Evolutionary conservation across 1,284 basidiomycete species (phyloP), one percentile per base, ranked within the genome.

Genomic region (Microbotryum intermedium): DNA sequence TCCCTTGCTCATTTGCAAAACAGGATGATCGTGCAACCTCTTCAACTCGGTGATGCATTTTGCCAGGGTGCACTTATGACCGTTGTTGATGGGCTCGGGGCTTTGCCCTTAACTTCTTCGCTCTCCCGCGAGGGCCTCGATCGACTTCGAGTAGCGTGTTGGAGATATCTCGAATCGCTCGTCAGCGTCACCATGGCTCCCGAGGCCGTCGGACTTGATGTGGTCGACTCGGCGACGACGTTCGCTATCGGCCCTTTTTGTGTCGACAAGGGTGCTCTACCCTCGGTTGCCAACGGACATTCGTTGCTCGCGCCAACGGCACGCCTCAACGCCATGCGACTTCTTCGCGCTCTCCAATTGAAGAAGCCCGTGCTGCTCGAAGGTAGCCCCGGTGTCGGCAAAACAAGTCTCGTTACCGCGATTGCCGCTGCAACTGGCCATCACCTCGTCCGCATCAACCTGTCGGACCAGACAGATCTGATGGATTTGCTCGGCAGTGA

Each of bases 361-460:
- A 75, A 79, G 8, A 98, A 97, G 74, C 90, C 95, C 0, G 88
- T 99, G 56, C 80, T 99, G 30, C 81, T 99, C 4, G 95, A 99
- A 74, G 95, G 95, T 2, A 97, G 91, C 73, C 97, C 97, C 6
- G 95, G 95, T 4, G 95, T 98, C n/a, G 95, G 97, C 6, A 99
- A 99, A 78, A 99, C 97, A 0, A 95, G 90, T 73, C 80, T 99
- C 6, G 80, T 99, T 58, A 82, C 85, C 18, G 93, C 95, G 5
- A 79, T 99, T 3, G 91, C 93, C 21, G 84, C 84, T 61, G 77
- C 87, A 9, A 80, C 87, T 23, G 88, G 90, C 16, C 84, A 91
- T 71, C 76, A 81, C 30, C 80, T 99, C 18, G 90, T 86, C 72
- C 86, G 97, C n/a, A 95, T 99, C 81, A 99, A 99, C 76, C 77